Percentiles rank a stretch among this genome's conserved stretches.
Conservation (phyloP, 2,329 filamentous ascomycete genomes). For the Amesomyces nigricolor region DNA sequence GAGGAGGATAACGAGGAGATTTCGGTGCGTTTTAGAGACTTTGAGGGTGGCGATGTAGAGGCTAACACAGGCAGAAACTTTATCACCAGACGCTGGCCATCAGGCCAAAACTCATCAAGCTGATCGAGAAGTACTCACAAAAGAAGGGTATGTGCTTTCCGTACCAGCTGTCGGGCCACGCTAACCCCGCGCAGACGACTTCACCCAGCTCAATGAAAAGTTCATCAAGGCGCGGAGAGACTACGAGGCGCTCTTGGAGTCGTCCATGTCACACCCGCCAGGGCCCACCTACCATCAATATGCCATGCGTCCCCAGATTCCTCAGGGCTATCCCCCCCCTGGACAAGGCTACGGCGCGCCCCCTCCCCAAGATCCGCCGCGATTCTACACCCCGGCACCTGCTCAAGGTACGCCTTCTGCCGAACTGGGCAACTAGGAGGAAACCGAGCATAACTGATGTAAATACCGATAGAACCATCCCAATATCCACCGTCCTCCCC, state of each 20-base stretch:
- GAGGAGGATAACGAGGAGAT: slow-evolving; percentile 97
- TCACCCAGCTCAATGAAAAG: slow-evolving; percentile 97
- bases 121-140: slow-evolving; percentile 98
- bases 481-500: slow-evolving; percentile 46
- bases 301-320: slow-evolving; percentile 45
- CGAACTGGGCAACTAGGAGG: slow-evolving; percentile 19
- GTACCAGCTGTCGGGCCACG: not conserved
- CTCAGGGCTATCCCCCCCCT: slow-evolving; percentile 40
- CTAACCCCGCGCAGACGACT: slow-evolving; percentile 65
- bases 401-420: slow-evolving; percentile 36
- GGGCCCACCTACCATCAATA: slow-evolving; percentile 71
- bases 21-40: slow-evolving; percentile 49
- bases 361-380: slow-evolving; percentile 53
- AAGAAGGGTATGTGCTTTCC: slow-evolving; percentile 68
- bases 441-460: slow-evolving; percentile 33
- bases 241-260: slow-evolving; percentile 92
- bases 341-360: slow-evolving; percentile 35
- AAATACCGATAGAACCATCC: slow-evolving; percentile 23
- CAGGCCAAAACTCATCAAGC: slow-evolving; percentile 90
- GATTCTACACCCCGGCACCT: slow-evolving; percentile 62
- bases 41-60: no score
- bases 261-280: slow-evolving; percentile 92
- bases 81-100: slow-evolving; percentile 95
- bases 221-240: slow-evolving; percentile 98
- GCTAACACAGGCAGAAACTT: slow-evolving; percentile 46